phyloP scores from a whole-genome alignment of 2,329 filamentous ascomycete species.

The Cladophialophora chaetospira region DNA sequence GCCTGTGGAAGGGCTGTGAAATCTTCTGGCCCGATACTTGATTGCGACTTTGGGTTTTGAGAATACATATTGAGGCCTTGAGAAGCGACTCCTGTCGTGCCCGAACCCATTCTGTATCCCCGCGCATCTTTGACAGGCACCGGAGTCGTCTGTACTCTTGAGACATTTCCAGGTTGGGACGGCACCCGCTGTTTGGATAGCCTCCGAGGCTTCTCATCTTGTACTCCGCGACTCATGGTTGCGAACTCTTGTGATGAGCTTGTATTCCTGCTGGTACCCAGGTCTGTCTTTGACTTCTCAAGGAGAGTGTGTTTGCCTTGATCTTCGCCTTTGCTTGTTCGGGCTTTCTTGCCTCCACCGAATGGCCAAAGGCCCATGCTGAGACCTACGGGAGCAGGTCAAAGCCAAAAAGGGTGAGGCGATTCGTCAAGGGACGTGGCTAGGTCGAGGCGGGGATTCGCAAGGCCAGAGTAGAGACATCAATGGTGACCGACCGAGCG shows the following conservation, averaged over 20 bases:
- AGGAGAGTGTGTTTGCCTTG: constrained; percentile 18
- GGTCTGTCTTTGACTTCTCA: constrained; percentile 19
- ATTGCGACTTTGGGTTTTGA: constrained; percentile 40
- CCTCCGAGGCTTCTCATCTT: constrained; percentile 23
- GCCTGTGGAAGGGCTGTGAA: constrained; percentile 47
- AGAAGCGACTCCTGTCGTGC: constrained; percentile 1
- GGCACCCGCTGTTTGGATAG: constrained; percentile 27
- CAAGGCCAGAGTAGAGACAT: constrained; percentile 28
- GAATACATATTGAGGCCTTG: constrained; percentile 25
- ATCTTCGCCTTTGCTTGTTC: constrained; percentile 18
- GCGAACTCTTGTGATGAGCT: constrained; percentile 17
- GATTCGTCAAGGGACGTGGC: constrained; percentile 20
- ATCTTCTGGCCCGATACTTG: constrained; percentile 43
- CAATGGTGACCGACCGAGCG: constrained; percentile 19
- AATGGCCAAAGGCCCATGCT: constrained; percentile 36
- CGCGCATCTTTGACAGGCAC: constrained; percentile 10
- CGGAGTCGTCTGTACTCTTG: constrained; percentile 15
- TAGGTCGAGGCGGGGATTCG: constrained; percentile 18
- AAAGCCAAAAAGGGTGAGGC: neutral
- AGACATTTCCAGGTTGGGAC: constrained; percentile 18
- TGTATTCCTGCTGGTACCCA: neutral
- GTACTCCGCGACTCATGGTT: constrained; percentile 20
- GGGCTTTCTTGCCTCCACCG: constrained; percentile 32
- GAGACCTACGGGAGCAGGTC: constrained; percentile 17
- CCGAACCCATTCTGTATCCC: constrained; percentile 11